Evolutionary conservation across 2,329 filamentous ascomycete species (phyloP).

Genomic region (Didymella segeticola): DNA sequence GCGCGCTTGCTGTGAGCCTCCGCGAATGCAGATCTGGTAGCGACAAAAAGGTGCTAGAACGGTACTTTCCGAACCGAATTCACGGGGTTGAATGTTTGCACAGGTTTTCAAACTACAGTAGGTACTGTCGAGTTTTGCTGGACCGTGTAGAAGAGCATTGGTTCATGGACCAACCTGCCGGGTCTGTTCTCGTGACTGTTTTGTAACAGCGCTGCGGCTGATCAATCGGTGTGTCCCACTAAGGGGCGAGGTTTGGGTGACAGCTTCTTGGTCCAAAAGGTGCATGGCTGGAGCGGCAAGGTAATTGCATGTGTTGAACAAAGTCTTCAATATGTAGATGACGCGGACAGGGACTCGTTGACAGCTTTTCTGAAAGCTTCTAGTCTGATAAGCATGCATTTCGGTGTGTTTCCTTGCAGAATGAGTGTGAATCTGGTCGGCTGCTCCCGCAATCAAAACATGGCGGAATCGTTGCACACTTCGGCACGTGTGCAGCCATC

Average conservation of each 20-base stretch:
- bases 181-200: conserved; percentile 21
- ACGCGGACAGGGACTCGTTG: background rate
- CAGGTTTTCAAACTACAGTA: conserved; percentile 6
- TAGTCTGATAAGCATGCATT: background rate
- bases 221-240: conserved; percentile 17
- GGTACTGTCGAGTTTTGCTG: conserved; percentile 7
- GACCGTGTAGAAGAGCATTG: background rate
- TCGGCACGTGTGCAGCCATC: conserved; percentile 27
- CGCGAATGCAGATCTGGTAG: conserved; percentile 4
- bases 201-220: conserved; percentile 27
- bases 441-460: conserved; percentile 35
- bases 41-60: conserved; percentile 15
- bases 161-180: conserved; percentile 21
- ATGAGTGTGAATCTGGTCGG: conserved; percentile 24
- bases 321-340: background rate
- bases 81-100: conserved; percentile 15
- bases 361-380: background rate
- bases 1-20: conserved; percentile 13
- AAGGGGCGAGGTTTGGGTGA: conserved; percentile 17
- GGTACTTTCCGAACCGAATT: conserved; percentile 29
- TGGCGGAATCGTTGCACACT: conserved; percentile 24
- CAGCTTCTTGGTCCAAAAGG: conserved; percentile 11
- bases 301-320: conserved; percentile 12
- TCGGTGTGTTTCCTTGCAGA: background rate
- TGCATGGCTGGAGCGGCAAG: conserved; percentile 6